phyloP scores from a whole-genome alignment of 768 basidiomycete genomes.

The Cubamyces lactineus region DNA sequence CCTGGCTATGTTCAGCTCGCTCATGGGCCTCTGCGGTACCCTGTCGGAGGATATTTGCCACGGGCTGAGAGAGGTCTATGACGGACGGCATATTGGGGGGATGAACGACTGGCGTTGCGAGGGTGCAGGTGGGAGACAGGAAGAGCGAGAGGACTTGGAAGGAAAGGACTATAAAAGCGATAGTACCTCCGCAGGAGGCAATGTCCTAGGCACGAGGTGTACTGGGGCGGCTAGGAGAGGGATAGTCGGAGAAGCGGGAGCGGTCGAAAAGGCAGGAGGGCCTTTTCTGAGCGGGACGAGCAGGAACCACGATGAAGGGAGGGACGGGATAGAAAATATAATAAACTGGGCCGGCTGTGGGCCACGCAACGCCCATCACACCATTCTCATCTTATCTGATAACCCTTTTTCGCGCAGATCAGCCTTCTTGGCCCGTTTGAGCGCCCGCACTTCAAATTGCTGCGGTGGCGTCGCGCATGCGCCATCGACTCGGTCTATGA shows the following conservation, averaged over 20 bases:
- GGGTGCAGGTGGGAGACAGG: background rate
- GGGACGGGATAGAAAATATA: background rate
- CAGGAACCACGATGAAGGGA: background rate
- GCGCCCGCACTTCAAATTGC: background rate
- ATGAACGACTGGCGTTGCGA: background rate
- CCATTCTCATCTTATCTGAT: conserved; percentile 22
- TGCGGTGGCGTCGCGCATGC: background rate
- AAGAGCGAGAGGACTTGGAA: background rate
- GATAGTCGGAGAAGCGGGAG: conserved; percentile 2
- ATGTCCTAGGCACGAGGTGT: background rate
- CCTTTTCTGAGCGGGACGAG: background rate
- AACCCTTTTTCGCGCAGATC: background rate
- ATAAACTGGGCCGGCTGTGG: background rate
- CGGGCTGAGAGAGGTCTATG: conserved; percentile 34
- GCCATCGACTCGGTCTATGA: no score
- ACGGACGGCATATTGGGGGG: background rate
- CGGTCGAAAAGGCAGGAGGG: background rate
- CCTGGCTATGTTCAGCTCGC: conserved; percentile 56
- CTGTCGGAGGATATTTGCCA: conserved; percentile 43
- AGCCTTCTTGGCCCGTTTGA: background rate
- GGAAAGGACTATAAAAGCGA: background rate
- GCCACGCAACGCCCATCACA: conserved; percentile 12
- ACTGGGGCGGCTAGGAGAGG: background rate
- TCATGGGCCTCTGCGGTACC: conserved; percentile 58
- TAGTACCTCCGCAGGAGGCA: conserved; percentile 25